Evolutionary conservation across 176 grass and related monocot species (phyloP).

Genomic region (Ananas comosus): DNA sequence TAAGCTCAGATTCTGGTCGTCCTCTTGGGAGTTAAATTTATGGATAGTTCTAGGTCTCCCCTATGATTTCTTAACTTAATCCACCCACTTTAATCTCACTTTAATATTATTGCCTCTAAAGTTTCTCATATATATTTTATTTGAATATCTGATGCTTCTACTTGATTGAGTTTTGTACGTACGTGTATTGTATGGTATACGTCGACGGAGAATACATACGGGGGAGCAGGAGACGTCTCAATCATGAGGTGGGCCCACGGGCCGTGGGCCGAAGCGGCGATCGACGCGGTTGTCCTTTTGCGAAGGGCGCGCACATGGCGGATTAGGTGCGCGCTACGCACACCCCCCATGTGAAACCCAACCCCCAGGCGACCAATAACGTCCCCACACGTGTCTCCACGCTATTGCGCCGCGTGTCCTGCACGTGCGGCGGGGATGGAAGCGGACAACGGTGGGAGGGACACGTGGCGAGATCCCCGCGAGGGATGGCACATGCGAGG

Average conservation of each 20-base stretch:
- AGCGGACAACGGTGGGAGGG: not conserved
- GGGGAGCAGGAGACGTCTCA: not conserved
- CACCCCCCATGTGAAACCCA: not conserved
- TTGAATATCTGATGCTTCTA: no score
- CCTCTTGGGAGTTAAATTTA: no score
- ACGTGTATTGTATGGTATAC: not conserved
- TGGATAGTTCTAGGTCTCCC: no score
- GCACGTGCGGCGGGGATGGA: not conserved
- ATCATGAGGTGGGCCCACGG: not conserved
- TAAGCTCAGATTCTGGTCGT: no score
- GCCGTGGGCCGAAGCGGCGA: constrained; percentile 1
- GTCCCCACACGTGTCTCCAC: not conserved
- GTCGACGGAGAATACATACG: not conserved
- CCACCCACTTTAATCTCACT: no score
- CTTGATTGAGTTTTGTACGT: no score
- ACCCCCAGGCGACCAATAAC: no score
- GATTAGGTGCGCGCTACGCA: constrained; percentile 1
- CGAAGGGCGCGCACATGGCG: not conserved
- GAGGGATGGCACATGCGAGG: not conserved
- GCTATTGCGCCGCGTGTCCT: not conserved
- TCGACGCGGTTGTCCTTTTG: not conserved
- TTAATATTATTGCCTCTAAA: no score
- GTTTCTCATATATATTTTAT: no score
- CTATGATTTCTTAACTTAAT: no score
- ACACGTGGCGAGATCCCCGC: not conserved